phyloP scores from a whole-genome alignment of 202 grass and related monocot genomes.

The Brachypodium distachyon region DNA sequence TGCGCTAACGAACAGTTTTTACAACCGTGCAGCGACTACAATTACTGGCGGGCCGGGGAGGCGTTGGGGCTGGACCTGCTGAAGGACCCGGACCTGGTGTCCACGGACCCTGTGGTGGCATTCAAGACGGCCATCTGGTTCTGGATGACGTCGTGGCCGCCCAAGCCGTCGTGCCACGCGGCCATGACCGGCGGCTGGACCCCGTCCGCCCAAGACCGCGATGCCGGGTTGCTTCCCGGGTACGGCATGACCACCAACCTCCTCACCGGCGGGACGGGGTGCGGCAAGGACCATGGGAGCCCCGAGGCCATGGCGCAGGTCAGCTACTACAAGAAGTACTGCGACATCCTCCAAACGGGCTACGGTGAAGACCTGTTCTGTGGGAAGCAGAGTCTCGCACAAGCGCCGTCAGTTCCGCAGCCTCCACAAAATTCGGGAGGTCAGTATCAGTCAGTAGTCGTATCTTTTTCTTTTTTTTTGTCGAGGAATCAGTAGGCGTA shows the following conservation, averaged over 20 bases:
- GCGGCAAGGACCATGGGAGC: background rate
- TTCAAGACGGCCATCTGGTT: background rate
- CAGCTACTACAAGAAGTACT: background rate
- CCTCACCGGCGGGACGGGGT: background rate
- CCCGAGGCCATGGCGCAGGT: no score
- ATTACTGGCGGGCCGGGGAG: background rate
- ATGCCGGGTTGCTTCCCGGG: background rate
- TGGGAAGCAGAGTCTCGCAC: no score
- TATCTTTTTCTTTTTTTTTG: no score
- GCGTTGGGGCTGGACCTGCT: background rate
- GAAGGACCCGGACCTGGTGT: background rate
- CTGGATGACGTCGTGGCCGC: background rate
- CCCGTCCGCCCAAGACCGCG: background rate
- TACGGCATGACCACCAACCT: background rate
- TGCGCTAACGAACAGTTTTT: background rate
- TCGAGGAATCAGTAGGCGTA: no score
- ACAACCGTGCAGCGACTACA: background rate
- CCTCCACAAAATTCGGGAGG: no score
- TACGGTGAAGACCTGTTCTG: background rate
- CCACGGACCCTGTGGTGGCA: background rate
- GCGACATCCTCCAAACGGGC: background rate
- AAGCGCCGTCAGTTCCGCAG: background rate
- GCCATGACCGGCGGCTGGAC: background rate
- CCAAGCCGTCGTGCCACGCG: background rate
- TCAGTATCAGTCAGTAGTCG: no score